Conservation (phyloP, 2,329 filamentous ascomycete species). For the Huntiella abstrusa region DNA sequence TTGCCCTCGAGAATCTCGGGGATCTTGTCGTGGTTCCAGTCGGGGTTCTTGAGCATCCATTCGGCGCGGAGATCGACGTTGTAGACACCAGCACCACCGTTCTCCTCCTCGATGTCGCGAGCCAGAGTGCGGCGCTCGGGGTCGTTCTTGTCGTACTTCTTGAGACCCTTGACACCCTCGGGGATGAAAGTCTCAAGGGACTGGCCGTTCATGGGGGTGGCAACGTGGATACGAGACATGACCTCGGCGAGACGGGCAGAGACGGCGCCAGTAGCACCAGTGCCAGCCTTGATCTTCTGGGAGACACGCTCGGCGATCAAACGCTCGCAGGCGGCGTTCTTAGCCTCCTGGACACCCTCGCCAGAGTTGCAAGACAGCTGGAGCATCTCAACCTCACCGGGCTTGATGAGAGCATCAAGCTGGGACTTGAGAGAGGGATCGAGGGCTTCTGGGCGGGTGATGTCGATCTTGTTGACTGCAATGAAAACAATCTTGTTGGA, state of each 20-base stretch:
- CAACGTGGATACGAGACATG: conserved; percentile 87
- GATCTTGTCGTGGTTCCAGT: conserved; percentile 93
- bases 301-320: conserved; percentile 83
- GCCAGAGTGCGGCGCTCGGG: conserved; percentile 68
- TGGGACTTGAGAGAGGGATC: conserved; percentile 60
- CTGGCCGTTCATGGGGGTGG: conserved; percentile 70
- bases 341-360: conserved; percentile 84
- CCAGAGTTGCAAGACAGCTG: conserved; percentile 89
- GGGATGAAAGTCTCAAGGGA: conserved; percentile 73
- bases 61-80: conserved; percentile 82
- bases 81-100: conserved; percentile 89
- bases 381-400: conserved; percentile 78
- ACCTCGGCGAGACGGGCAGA: conserved; percentile 76
- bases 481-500: conserved; percentile 95
- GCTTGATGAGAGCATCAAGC: conserved; percentile 62
- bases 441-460: conserved; percentile 71
- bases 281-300: conserved; percentile 89
- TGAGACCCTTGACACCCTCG: conserved; percentile 57
- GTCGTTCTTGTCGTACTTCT: conserved; percentile 81
- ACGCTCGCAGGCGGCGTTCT: conserved; percentile 85
- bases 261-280: conserved; percentile 53
- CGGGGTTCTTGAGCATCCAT: conserved; percentile 69
- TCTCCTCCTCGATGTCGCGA: conserved; percentile 74
- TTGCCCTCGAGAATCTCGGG: conserved; percentile 88
- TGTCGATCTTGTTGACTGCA: conserved; percentile 96